phyloP scores from a whole-genome alignment of 257 asterid genomes.

The Penstemon eatonii region DNA sequence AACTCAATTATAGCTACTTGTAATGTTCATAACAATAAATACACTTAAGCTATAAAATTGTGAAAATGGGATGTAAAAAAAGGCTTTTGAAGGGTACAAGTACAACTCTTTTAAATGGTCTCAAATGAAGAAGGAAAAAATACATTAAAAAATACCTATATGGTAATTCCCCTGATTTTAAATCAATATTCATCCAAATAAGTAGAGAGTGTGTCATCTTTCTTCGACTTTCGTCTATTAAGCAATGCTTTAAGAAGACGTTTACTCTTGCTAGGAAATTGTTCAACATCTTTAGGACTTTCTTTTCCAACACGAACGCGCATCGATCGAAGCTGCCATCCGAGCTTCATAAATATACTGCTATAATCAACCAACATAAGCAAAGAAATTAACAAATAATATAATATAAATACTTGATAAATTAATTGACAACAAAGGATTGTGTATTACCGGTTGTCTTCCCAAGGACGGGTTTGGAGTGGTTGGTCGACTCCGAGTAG shows the following conservation, averaged over 20 bases:
- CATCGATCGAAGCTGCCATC: slow-evolving; percentile 89
- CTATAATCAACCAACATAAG: slow-evolving; percentile 23
- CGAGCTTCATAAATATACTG: slow-evolving; percentile 73
- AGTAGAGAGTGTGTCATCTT: slow-evolving; percentile 77
- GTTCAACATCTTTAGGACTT: slow-evolving; percentile 57
- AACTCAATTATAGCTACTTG: no score
- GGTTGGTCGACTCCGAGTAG: slow-evolving; percentile 64
- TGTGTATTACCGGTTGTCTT: slow-evolving; percentile 51
- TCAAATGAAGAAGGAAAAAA: background rate
- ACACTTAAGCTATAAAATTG: slow-evolving; percentile 18
- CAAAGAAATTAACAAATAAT: background rate
- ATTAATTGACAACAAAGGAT: background rate
- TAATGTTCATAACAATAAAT: slow-evolving; percentile 2
- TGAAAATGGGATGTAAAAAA: slow-evolving; percentile 24
- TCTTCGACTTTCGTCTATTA: slow-evolving; percentile 86
- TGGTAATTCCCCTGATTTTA: background rate
- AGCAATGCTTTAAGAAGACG: slow-evolving; percentile 85
- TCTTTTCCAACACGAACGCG: slow-evolving; percentile 59
- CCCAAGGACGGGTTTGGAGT: slow-evolving; percentile 68
- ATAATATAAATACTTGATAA: background rate
- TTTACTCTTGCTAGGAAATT: slow-evolving; percentile 75
- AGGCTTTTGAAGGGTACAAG: background rate
- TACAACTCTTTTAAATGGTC: slow-evolving; percentile 25
- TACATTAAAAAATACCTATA: background rate
- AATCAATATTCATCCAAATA: slow-evolving; percentile 82